Evolutionary conservation across 2,329 filamentous ascomycete genomes (phyloP).

Genomic region (Claviceps pazoutovae): DNA sequence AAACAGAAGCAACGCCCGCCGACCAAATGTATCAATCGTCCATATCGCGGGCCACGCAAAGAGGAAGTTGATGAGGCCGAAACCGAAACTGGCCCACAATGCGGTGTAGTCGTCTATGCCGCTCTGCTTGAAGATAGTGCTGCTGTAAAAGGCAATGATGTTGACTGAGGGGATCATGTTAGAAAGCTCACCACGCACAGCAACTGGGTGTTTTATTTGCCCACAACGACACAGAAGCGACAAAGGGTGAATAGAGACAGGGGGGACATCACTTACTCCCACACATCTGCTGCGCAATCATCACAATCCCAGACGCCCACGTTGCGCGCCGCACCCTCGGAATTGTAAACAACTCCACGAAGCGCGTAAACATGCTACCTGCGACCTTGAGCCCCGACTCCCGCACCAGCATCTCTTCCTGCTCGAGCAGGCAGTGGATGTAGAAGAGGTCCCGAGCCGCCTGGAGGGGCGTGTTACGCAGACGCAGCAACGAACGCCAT

Average conservation of each 20-base stretch:
- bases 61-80: constrained; percentile 14
- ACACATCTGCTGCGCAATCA: constrained; percentile 52
- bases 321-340: constrained; percentile 47
- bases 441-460: constrained; percentile 50
- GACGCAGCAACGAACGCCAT: constrained; percentile 38
- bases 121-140: constrained; percentile 21
- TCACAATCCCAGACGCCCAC: constrained; percentile 51
- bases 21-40: constrained; percentile 16
- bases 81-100: constrained; percentile 19
- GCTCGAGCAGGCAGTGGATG: constrained; percentile 30
- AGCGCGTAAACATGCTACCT: constrained; percentile 34
- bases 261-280: constrained; percentile 18
- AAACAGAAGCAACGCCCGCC: constrained; percentile 13
- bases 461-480: constrained; percentile 45
- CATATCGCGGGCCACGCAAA: constrained; percentile 19
- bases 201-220: neutral
- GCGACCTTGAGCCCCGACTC: constrained; percentile 20
- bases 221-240: neutral
- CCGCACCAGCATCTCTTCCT: constrained; percentile 16
- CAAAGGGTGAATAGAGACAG: neutral
- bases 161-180: constrained; percentile 24
- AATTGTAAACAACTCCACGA: constrained; percentile 43
- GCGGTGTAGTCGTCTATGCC: constrained; percentile 17
- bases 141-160: constrained; percentile 21
- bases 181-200: neutral